Conservation (phyloP, 805 yeast genomes). For the Myxozyma melibiosi region DNA sequence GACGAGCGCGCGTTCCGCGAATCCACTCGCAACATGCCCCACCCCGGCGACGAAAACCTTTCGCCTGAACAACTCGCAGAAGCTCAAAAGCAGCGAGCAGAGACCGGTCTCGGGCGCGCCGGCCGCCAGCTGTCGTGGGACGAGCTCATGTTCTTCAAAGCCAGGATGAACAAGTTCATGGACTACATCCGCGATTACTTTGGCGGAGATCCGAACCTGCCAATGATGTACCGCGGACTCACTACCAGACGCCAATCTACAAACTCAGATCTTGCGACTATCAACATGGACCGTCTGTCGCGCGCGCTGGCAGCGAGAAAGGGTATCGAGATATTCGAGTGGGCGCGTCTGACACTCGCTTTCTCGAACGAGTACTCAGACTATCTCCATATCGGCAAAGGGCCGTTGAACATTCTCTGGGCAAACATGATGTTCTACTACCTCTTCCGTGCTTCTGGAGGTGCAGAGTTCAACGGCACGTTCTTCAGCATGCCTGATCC, state of each 20-base stretch:
- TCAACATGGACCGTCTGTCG: slow-evolving; percentile 27
- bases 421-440: slow-evolving; percentile 23
- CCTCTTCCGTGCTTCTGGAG: slow-evolving; percentile 25
- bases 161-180: slow-evolving; percentile 23
- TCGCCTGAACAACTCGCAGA: slow-evolving; percentile 2
- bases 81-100: background rate
- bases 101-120: slow-evolving; percentile 16
- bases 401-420: slow-evolving; percentile 21
- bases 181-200: slow-evolving; percentile 10
- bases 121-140: slow-evolving; percentile 32
- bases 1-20: slow-evolving; percentile 31
- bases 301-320: slow-evolving; percentile 16
- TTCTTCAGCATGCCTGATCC: slow-evolving; percentile 4
- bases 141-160: slow-evolving; percentile 26
- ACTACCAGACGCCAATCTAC: slow-evolving; percentile 24
- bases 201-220: slow-evolving; percentile 17
- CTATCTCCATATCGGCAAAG: slow-evolving; percentile 18
- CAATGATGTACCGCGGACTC: slow-evolving; percentile 26
- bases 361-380: slow-evolving; percentile 24
- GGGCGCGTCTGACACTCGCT: slow-evolving; percentile 23
- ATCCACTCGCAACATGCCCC: slow-evolving; percentile 5
- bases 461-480: slow-evolving; percentile 14
- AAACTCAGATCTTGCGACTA: slow-evolving; percentile 12
- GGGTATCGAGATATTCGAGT: slow-evolving; percentile 28
- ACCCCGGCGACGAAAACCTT: slow-evolving; percentile 16